Percentiles rank a stretch among this genome's conserved stretches.
Conservation (phyloP, 305 asterid species). For the Fraxinus greggii region DNA sequence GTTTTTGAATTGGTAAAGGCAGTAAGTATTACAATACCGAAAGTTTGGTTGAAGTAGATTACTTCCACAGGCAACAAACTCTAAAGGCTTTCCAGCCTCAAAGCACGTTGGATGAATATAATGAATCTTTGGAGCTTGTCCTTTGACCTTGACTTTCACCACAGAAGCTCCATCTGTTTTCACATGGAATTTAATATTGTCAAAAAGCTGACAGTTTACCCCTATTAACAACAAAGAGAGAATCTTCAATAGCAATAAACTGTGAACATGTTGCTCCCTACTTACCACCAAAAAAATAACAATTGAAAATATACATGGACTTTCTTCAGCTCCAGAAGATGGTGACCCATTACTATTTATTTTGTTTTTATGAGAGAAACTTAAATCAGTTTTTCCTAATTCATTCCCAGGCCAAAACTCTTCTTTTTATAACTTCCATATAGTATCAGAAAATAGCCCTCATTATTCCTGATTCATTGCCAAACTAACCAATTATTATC, state of each 20-base stretch:
- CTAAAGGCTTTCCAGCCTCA: slow-evolving; percentile 89
- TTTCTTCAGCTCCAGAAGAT: not conserved
- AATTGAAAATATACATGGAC: not conserved
- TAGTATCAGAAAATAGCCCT: slow-evolving; percentile 1
- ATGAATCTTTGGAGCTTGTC: slow-evolving; percentile 73
- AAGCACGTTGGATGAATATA: slow-evolving; percentile 72
- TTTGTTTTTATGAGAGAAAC: not conserved
- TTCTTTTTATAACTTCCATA: not conserved
- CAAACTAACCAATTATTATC: not conserved
- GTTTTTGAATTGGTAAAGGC: not conserved
- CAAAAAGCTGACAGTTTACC: slow-evolving; percentile 9
- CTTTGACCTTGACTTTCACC: slow-evolving; percentile 52
- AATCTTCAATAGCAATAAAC: not conserved
- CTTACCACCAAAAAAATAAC: not conserved
- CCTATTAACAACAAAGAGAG: slow-evolving; percentile 11
- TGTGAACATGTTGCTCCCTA: not conserved
- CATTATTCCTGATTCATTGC: not conserved
- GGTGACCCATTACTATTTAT: not conserved
- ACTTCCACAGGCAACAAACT: slow-evolving; percentile 86
- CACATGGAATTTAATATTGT: slow-evolving; percentile 25
- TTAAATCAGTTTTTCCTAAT: not conserved
- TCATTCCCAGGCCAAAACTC: not conserved
- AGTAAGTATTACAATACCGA: slow-evolving; percentile 47
- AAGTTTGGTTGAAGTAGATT: slow-evolving; percentile 74
- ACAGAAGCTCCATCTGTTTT: slow-evolving; percentile 62